Evolutionary conservation across 2,329 filamentous ascomycete genomes (phyloP).

Genomic region (Whalleya microplaca): DNA sequence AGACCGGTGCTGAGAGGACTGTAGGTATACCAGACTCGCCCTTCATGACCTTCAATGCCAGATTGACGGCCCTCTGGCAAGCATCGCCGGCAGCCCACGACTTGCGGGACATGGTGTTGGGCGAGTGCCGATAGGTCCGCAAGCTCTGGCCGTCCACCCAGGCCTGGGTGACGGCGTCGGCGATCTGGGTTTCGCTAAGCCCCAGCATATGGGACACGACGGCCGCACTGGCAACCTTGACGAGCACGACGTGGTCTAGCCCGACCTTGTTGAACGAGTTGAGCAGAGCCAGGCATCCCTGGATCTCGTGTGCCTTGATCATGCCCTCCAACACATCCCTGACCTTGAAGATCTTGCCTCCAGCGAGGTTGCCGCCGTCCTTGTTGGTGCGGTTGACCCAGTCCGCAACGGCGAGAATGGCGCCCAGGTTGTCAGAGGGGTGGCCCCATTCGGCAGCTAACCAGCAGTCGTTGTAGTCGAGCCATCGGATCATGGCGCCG

Average conservation of each 20-base stretch:
- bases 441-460: constrained; percentile 98
- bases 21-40: constrained; percentile 91
- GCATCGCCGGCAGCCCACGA: constrained; percentile 98
- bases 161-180: constrained; percentile 93
- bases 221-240: constrained; percentile 95
- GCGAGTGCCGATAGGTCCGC: constrained; percentile 94
- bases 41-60: constrained; percentile 87
- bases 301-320: constrained; percentile 99
- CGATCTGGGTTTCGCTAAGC: constrained; percentile 85
- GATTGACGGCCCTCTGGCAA: constrained; percentile 92
- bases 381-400: constrained; percentile 93
- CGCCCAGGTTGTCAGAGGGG: constrained; percentile 96
- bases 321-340: constrained; percentile 93
- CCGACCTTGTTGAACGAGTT: constrained; percentile 99
- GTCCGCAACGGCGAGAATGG: constrained; percentile 94
- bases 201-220: constrained; percentile 96
- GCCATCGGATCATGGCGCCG: constrained; percentile 97
- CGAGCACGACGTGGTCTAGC: constrained; percentile 94
- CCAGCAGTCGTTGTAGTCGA: constrained; percentile 99
- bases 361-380: constrained; percentile 76
- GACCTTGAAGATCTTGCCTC: constrained; percentile 85
- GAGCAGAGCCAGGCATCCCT: constrained; percentile 93
- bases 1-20: constrained; percentile 87
- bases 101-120: constrained; percentile 99
- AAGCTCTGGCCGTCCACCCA: constrained; percentile 97